These are phyloP conservation scores for Wickerhamomyces ciferrii DNA, from an alignment of 805 yeast genomes.

Conservation along the genomic window DNA sequence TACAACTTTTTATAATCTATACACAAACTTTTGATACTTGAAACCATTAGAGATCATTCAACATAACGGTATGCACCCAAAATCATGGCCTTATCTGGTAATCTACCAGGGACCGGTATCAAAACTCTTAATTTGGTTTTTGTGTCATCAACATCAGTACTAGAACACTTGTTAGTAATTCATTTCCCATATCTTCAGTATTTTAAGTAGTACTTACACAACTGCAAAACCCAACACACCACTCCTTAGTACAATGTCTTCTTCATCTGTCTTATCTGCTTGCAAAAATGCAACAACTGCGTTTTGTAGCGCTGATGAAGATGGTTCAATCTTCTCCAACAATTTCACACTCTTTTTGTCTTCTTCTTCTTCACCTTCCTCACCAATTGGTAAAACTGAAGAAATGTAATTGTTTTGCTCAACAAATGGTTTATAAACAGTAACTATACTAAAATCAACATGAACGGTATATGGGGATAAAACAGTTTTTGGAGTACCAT, in stretches of 20 bases:
- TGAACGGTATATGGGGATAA: slow-evolving; percentile 86
- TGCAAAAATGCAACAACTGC: slow-evolving; percentile 64
- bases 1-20: background rate
- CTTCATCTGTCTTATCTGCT: slow-evolving; percentile 40
- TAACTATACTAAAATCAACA: slow-evolving; percentile 54
- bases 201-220: background rate
- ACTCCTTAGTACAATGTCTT: slow-evolving; percentile 43
- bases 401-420: slow-evolving; percentile 10
- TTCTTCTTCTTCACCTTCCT: slow-evolving; percentile 23
- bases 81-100: slow-evolving; percentile 71
- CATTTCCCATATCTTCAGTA: background rate
- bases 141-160: slow-evolving; percentile 60
- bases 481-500: slow-evolving; percentile 63
- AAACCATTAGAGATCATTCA: slow-evolving; percentile 44
- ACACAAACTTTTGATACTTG: background rate
- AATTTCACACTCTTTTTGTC: slow-evolving; percentile 16
- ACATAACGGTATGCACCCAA: slow-evolving; percentile 77
- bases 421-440: slow-evolving; percentile 51
- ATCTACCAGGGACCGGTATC: slow-evolving; percentile 81
- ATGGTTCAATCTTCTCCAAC: slow-evolving; percentile 35
- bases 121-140: slow-evolving; percentile 64
- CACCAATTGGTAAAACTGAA: slow-evolving; percentile 22
- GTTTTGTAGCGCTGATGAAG: slow-evolving; percentile 59
- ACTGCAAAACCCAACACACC: slow-evolving; percentile 75
- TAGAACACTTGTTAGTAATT: slow-evolving; percentile 1